Evolutionary conservation across 768 basidiomycete species (phyloP), one percentile per base, ranked within the genome.

Genomic region (Mycena galopus): DNA sequence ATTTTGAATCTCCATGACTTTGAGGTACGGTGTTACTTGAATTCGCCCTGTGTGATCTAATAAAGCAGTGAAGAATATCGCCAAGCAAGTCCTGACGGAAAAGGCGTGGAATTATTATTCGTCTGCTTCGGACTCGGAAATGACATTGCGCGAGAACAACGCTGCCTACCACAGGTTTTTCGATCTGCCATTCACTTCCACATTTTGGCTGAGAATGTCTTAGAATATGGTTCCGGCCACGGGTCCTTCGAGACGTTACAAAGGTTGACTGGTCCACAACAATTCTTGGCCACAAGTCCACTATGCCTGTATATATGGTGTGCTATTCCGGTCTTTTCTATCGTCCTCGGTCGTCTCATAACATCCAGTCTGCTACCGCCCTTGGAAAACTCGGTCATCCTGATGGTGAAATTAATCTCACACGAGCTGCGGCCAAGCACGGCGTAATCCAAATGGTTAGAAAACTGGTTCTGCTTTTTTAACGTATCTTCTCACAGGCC

Each of bases 31-130:
- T 66, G 11, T 16, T 65, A 47, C 10, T 21, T 19, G 0, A 47
- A 12, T 8, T 58, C 27, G 11, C 25, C 56, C 42, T 51, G 30
- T 23, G 11, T 47, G 29, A 29, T n/a, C 50, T 77, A 64, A 76
- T 61, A 16, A 60, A 33, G 47, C 1, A 35, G 33, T 33, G 29
- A 68, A 96, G 94, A 89, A 93, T 21, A 91, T 99, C 63, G 96
- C 96, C 11, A 93, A 89, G 80, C 85, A 86, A 76, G 92, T 94
- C 14, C 92, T 99, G 86, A 83, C 91, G 2, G 92, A 93, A 37
- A 95, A 95, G 79, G 95, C 95, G 0, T 98, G 97, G 97, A 97
- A 96, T 7, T 97, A 97, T 80, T 97, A 98, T 78, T 96, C 94
- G 0, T 96, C 95, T n/a, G 97, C 96, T 21, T 92, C 97, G 9